Base-by-base conservation (phyloP, 208 protist species). In the Trypanosoma lewisi region DNA sequence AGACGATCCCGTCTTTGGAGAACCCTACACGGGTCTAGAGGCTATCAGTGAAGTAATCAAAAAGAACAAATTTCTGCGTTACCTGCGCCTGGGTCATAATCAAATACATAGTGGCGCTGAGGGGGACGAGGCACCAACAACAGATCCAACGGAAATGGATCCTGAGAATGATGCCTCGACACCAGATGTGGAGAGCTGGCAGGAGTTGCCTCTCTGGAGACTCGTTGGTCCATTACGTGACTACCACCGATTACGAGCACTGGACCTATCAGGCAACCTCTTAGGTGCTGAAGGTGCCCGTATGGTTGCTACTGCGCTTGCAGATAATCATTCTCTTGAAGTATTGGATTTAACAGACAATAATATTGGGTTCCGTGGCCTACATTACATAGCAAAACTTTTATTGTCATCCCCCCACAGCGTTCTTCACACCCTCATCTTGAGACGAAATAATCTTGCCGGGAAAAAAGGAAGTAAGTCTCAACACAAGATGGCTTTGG, bases 31-130 rank as follows among this genome's bases (percentile, higher is more conserved):
- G 34, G 88, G 88, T 33, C 68, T 94, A 28, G 87, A 94, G 64
- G 91, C 87, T 21, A 54, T 96, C 42, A 72, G 69, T 31, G 87
- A 96, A 73, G 71, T 96, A 56, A 67, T 96, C 16, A 93, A 93
- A 67, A 94, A 94, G 70, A 96, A 96, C 57, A 96, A 96, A 60
- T 94, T 96, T 56, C 55, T 96, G 47, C 80, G 83, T 19, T 73
- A 81, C 50, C 77, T 96, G 63, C 76, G 77, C 11, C 62, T 96
- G 6, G 63, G 59, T 5, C 50, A 87, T 30, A 96, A 96, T 53
- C 75, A 87, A 52, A 86, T 96, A 51, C 85, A 93, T 80, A 72
- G 78, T 28, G 89, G 84, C 49, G 83, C 83, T n/a, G 85, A 90
- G 14, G 69, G 77, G 1, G 84, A 91, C 31, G 76, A 73, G 1